Evolutionary conservation across 2,329 filamentous ascomycete species (phyloP), one percentile per base, ranked within the genome.

Genomic region (Fusarium pilosicola): DNA sequence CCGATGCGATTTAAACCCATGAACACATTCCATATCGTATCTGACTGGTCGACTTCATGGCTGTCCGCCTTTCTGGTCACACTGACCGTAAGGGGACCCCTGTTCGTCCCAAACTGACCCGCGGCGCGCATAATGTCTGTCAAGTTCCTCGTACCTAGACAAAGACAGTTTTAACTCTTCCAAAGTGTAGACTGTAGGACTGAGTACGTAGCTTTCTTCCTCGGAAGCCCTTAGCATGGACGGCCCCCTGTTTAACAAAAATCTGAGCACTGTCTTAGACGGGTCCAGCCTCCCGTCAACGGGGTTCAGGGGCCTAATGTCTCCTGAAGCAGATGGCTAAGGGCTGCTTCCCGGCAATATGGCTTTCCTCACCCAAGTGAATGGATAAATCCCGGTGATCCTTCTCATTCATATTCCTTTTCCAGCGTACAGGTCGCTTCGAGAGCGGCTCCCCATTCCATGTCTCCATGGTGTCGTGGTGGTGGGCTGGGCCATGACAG

Each of bases 281-380:
- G 57, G 55, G 57, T 48, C 71, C 68, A 63, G 62, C 62, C 66
- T 74, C 72, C 72, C 71, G 71, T 63, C 26, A 60, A 65, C 68
- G 60, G 68, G 71, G 68, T 69, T 63, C 68, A 69, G 71, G 72
- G 60, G 60, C 45, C 54, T 36, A 65, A 58, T 57, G 42, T 57
- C 44, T 61, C 54, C 54, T 49, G 51, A 34, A 55, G 42, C 48
- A 62, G 49, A 61, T 60, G 60, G 56, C 44, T 51, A 64, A 60
- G 68, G 61, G 48, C 44, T 67, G 51, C 28, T 73, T 74, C 61
- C 72, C 64, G 68, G 70, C 64, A 66, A 54, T 42, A 64, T 73
- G 72, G 71, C 65, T 74, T 58, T 62, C 60, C 28, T 34, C 60
- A 73, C 68, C 68, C 65, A 65, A 73, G 54, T 49, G 65, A 32